Conservation (phyloP, 139 green algal species). For the Ostreobium quekettii region DNA sequence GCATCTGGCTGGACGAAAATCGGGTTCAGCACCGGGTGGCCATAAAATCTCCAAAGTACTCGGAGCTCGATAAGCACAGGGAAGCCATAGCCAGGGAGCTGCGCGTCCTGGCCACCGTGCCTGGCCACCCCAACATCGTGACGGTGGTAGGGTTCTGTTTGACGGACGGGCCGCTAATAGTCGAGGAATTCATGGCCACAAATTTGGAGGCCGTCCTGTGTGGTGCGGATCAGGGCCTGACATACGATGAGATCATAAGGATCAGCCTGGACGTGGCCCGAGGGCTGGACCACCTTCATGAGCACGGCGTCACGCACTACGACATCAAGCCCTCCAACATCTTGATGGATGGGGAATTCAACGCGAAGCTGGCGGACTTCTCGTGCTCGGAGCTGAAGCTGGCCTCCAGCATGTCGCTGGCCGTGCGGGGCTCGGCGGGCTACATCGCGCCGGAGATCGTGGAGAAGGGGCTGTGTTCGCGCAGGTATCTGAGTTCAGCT, state of each 20-base stretch:
- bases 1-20: too few relatives aligned
- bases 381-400: not conserved
- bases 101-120: too few relatives aligned
- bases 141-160: too few relatives aligned
- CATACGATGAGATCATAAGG: not conserved
- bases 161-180: too few relatives aligned
- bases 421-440: conserved; percentile 1
- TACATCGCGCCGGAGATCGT: conserved; percentile 16
- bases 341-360: not conserved
- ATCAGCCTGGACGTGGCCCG: not conserved
- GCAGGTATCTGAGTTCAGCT: too few relatives aligned
- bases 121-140: too few relatives aligned
- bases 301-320: conserved; percentile 3
- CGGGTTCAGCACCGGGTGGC: too few relatives aligned
- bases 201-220: not conserved
- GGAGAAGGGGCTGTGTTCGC: too few relatives aligned
- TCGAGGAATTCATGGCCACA: conserved; percentile 12
- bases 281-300: conserved; percentile 14
- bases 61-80: too few relatives aligned
- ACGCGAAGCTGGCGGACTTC: conserved; percentile 10
- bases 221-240: not conserved
- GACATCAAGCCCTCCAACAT: conserved; percentile 12
- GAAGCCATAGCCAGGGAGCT: too few relatives aligned
- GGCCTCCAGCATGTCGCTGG: conserved; percentile 1
- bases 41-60: too few relatives aligned